These are phyloP conservation scores for Musa beccarii DNA, from an alignment of 176 grass and related monocot species.

Conservation along the genomic window DNA sequence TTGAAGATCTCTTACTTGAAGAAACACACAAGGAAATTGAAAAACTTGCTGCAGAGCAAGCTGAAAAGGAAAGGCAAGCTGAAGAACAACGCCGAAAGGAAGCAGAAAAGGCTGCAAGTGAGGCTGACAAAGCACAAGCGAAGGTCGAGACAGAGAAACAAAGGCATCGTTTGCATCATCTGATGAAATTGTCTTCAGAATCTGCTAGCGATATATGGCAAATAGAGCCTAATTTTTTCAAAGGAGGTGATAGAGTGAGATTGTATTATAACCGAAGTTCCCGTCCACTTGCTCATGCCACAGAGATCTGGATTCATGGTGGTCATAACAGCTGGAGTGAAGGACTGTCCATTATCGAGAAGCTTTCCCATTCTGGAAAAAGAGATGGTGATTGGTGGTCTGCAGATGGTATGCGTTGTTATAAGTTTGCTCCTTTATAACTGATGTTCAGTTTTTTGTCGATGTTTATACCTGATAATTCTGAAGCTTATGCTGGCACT, in stretches of 20 bases:
- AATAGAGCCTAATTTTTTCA: slow-evolving; percentile 64
- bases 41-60: slow-evolving; percentile 60
- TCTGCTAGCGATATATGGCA: slow-evolving; percentile 49
- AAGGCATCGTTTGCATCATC: slow-evolving; percentile 32
- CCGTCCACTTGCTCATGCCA: slow-evolving; percentile 49
- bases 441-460: background rate
- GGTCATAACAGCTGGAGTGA: slow-evolving; percentile 83
- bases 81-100: slow-evolving; percentile 48
- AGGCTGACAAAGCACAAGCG: slow-evolving; percentile 53
- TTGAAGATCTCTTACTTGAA: slow-evolving; percentile 73
- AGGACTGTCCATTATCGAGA: slow-evolving; percentile 57
- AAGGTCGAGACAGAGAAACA: slow-evolving; percentile 60
- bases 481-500: slow-evolving; percentile 10
- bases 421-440: slow-evolving; percentile 8
- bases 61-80: slow-evolving; percentile 64
- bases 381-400: slow-evolving; percentile 86
- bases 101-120: slow-evolving; percentile 52
- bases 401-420: slow-evolving; percentile 38
- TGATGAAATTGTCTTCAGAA: slow-evolving; percentile 38
- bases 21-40: slow-evolving; percentile 67
- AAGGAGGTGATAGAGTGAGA: slow-evolving; percentile 54
- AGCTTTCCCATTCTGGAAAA: slow-evolving; percentile 42
- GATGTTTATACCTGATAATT: background rate
- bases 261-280: slow-evolving; percentile 87
- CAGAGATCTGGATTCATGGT: slow-evolving; percentile 89